Evolutionary conservation across 148 eudicot genomes (phyloP), one percentile per base, ranked within the genome.

Genomic region (Vaccinium darrowii): DNA sequence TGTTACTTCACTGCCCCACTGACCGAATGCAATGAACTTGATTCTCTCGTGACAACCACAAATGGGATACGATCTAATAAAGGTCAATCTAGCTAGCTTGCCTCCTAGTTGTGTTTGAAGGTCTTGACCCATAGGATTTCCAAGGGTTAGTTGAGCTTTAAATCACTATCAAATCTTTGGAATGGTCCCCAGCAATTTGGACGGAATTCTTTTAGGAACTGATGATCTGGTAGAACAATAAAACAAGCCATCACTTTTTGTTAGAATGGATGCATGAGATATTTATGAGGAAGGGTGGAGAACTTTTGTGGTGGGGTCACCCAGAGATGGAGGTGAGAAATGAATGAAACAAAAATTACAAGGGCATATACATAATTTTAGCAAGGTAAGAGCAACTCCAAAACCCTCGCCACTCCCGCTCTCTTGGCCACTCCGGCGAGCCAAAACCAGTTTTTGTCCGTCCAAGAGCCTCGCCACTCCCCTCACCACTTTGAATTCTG

Each of bases 181-280:
- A 9, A 67, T 25, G 73, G 72, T 63, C 73, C 72, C 15, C 72
- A 1, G 3, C 0, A 11, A 67, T 11, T 27, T 67, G 15, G 33
- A 67, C 25, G 7, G 39, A 36, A 3, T 11, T 67, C 25, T 33
- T 23, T 9, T 25, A 23, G 11, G 33, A 67, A 67, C 73, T 36
- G 39, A 36, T 25, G 73, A 25, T 67, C 33, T 25, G 67, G 25
- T 23, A 10, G 10, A 12, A 67, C 14, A 23, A 67, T 25, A 25
- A 67, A 67, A 67, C 73, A 67, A 67, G 33, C 30, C 36, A 67
- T 67, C 36, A 67, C 73, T 67, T 67, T 67, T 67, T 67, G 72
- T 65, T 25, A 11, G 15, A 10, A 0, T 2, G 33, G 33, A 10
- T 10, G 36, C 33, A 3, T 65, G 36, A n/a, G 73, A 67, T 67